Conservation (phyloP, 208 protist species). For the Novymonas esmeraldas region DNA sequence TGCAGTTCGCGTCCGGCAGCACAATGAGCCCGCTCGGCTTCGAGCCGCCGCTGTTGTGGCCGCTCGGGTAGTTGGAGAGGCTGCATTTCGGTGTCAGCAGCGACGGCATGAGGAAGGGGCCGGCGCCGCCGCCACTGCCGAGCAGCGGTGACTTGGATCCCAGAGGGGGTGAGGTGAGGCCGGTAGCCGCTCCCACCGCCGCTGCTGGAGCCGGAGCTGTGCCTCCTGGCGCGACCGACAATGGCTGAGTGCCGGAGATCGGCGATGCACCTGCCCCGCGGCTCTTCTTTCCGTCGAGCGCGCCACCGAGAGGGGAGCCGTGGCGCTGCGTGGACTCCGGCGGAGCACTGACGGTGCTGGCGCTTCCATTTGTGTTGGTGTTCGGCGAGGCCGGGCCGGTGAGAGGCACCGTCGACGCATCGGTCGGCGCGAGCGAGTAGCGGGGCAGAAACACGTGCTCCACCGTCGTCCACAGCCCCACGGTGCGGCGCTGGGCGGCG, state of each 20-base stretch:
- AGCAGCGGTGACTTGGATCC: background rate
- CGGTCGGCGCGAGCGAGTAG: constrained; percentile 50
- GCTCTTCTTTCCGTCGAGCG: background rate
- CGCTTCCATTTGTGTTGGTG: background rate
- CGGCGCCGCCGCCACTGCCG: background rate
- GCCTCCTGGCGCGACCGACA: too few relatives aligned
- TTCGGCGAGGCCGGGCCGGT: constrained; percentile 16
- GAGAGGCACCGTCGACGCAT: constrained; percentile 16
- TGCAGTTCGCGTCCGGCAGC: constrained; percentile 17
- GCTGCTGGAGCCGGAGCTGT: too few relatives aligned
- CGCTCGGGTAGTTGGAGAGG: background rate
- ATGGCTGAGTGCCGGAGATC: too few relatives aligned
- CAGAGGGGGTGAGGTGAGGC: background rate
- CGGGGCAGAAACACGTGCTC: constrained; percentile 63
- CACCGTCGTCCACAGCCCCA: constrained; percentile 53
- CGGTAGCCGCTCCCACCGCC: too few relatives aligned
- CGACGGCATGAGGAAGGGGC: background rate
- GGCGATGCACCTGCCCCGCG: too few relatives aligned
- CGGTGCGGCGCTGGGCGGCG: background rate
- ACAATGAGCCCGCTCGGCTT: constrained; percentile 24
- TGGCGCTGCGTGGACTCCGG: background rate
- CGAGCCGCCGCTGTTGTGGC: background rate
- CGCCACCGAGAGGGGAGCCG: background rate
- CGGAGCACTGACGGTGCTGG: background rate
- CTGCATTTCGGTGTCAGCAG: constrained; percentile 1